Base-by-base conservation (phyloP, 1,284 basidiomycete genomes). In the Microbotryomycetes sp. region DNA sequence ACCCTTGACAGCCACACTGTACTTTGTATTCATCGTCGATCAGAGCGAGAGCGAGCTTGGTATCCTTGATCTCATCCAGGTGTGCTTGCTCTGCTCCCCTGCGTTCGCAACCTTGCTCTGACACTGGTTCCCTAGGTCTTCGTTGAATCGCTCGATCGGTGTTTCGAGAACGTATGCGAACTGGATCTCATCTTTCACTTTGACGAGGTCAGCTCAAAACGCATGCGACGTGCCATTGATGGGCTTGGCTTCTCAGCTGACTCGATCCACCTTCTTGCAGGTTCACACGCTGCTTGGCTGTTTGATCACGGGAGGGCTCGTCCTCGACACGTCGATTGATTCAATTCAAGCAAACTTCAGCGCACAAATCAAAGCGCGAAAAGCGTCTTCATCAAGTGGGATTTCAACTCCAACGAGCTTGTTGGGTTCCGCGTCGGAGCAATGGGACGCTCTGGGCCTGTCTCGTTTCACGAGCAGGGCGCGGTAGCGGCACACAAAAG, bases 121-220 rank as follows among this genome's bases (percentile, higher is more conserved):
- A 14, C 49, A 2, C 45, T 28, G 2, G 0, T 23, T 22, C 5
- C n/a, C 3, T 57, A 85, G 91, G 94, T 98, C 14, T 92, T 99
- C 73, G 96, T 99, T 52, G 96, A 99, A 78, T 87, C 89, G 1
- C 81, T 99, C 29, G 96, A 99, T 75, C 81, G 91, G 50, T 86
- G 90, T 26, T 99, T 98, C 74, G 92, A 97, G 79, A 97, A 97
- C 72, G 96, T 99, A 0, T 98, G 96, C 79, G 96, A 99, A 77
- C 81, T 99, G 50, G 96, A 99, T 75, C 81, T 99, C 28, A 94
- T 98, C 61, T 98, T 98, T 76, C 92, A 97, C 77, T 98, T 97
- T 72, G 94, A 98, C 75, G 90, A 97, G 80, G 93, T 92, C n/a
- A n/a, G n/a, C n/a, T n/a, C n/a, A n/a, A n/a, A n/a, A n/a, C n/a